Conservation (phyloP, 345 rosid genomes). For the Dipteronia dyeriana region DNA sequence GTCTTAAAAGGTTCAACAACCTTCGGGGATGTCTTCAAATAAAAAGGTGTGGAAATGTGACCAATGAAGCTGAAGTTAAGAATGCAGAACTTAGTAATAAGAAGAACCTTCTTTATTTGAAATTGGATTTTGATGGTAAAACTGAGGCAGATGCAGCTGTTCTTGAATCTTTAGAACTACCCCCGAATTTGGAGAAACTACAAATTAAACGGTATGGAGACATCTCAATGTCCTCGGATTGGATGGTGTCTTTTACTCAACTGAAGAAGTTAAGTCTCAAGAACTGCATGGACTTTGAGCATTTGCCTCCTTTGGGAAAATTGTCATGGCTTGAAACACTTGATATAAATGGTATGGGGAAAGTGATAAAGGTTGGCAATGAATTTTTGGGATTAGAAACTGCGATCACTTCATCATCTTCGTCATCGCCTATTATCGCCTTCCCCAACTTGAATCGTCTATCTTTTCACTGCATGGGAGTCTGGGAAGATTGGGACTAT, state of each 20-base stretch:
- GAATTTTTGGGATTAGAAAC: neutral
- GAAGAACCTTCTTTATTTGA: no score
- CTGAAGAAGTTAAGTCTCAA: neutral
- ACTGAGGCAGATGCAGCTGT: neutral
- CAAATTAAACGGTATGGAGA: neutral
- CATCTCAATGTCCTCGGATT: neutral
- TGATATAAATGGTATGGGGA: neutral
- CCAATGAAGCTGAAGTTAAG: neutral
- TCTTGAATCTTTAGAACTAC: neutral
- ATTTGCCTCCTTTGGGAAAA: slow-evolving; percentile 1
- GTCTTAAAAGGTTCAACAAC: neutral
- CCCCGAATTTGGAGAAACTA: neutral
- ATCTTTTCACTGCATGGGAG: neutral
- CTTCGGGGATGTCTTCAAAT: neutral
- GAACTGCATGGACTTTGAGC: neutral
- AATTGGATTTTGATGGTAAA: neutral
- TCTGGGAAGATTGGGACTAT: neutral
- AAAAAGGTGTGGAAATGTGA: neutral
- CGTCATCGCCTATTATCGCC: neutral
- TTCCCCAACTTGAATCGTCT: neutral
- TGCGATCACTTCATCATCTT: neutral
- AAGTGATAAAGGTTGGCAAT: neutral
- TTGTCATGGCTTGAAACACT: neutral
- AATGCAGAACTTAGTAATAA: no score
- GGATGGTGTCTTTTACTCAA: neutral